Evolutionary conservation across 129 eudicot genomes (phyloP).

Genomic region (Centella asiatica): DNA sequence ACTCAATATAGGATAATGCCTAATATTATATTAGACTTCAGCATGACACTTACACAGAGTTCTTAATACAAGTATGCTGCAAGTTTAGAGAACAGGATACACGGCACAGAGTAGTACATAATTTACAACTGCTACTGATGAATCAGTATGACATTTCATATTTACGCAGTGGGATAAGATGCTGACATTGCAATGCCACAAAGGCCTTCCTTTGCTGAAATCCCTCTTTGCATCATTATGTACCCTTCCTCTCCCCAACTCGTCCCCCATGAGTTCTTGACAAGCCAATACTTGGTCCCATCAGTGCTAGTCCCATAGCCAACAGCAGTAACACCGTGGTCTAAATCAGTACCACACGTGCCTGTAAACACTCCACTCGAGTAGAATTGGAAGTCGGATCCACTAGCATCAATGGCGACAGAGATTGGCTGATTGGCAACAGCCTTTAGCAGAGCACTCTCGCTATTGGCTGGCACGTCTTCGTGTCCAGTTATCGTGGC

Average conservation of each 20-base stretch:
- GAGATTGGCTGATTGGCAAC: conserved; percentile 14
- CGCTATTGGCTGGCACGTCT: conserved; percentile 15
- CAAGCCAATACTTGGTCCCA: conserved; percentile 11
- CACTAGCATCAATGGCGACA: conserved; percentile 4
- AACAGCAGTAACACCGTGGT: conserved; percentile 8
- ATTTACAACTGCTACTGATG: background rate
- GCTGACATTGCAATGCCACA: conserved; percentile 13
- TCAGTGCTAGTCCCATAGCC: conserved; percentile 10
- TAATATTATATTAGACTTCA: background rate
- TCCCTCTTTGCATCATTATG: conserved; percentile 7
- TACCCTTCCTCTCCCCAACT: conserved; percentile 10
- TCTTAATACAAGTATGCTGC: background rate
- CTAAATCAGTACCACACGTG: conserved; percentile 4
- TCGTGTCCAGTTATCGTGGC: conserved; percentile 16
- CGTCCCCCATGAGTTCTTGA: conserved; percentile 11
- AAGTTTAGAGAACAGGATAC: background rate
- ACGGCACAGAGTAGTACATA: background rate
- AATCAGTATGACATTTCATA: background rate
- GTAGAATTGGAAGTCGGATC: conserved; percentile 10
- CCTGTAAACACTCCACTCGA: conserved; percentile 10
- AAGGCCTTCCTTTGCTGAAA: conserved; percentile 1
- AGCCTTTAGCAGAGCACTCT: conserved; percentile 5
- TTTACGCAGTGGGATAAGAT: conserved; percentile 7
- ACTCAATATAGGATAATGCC: background rate
- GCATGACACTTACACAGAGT: background rate